A percentile compares a stretch with the other conserved stretches of the same genome.
phyloP scores from a whole-genome alignment of 164 flowering plant species.

The Magnolia officinalis region DNA sequence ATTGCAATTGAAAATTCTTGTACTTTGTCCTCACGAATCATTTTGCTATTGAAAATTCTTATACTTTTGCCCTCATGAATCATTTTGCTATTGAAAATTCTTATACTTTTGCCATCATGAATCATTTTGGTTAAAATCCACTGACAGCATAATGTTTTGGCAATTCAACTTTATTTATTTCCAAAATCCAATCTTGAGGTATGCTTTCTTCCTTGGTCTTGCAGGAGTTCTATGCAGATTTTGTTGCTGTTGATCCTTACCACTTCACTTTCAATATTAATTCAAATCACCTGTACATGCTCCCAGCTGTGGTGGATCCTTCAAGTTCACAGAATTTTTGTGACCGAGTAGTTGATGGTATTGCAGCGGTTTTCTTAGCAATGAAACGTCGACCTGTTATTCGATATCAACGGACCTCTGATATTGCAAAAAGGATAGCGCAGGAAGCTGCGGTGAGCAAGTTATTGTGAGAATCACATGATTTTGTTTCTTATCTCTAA shows the following conservation, averaged over 20 bases:
- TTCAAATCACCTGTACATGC: slow-evolving; percentile 81
- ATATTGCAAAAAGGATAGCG: slow-evolving; percentile 86
- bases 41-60: no score
- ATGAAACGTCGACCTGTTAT: slow-evolving; percentile 86
- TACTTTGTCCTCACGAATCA: no score
- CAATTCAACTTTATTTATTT: background rate
- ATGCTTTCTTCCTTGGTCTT: slow-evolving; percentile 13
- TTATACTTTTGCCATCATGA: no score
- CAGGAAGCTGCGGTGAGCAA: slow-evolving; percentile 76
- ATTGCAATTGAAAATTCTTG: no score
- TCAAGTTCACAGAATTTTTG: slow-evolving; percentile 63
- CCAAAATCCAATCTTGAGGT: background rate
- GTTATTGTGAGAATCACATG: background rate
- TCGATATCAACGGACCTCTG: slow-evolving; percentile 88
- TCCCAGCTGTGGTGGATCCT: slow-evolving; percentile 86
- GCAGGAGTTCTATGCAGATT: slow-evolving; percentile 97
- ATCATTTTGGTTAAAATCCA: no score
- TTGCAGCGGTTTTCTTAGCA: slow-evolving; percentile 80
- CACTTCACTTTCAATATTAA: slow-evolving; percentile 73
- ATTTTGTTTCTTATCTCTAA: background rate
- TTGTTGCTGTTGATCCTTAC: slow-evolving; percentile 77
- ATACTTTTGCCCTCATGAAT: no score
- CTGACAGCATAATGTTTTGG: background rate
- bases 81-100: no score
- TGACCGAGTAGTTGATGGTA: slow-evolving; percentile 88